Conservation (phyloP, 2,329 filamentous ascomycete genomes). For the Fusarium tanahbumbuense region DNA sequence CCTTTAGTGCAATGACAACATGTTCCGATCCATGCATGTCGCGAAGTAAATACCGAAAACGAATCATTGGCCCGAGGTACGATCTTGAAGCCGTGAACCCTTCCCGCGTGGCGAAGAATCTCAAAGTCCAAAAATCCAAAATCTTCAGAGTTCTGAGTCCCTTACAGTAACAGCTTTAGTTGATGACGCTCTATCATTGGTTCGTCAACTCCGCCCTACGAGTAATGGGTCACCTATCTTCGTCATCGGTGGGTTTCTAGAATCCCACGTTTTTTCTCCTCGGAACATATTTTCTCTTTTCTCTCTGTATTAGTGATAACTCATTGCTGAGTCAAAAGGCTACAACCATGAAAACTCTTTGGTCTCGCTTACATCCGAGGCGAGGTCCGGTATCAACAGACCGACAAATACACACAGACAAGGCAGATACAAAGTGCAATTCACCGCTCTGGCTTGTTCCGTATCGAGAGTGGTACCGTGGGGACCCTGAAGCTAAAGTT, state of each 20-base stretch:
- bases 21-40: constrained; percentile 8
- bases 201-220: constrained; percentile 3
- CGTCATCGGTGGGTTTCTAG: constrained; percentile 37
- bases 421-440: constrained; percentile 15
- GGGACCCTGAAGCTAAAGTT: constrained; percentile 39
- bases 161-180: constrained; percentile 1
- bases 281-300: not conserved
- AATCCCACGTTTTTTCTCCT: constrained; percentile 11
- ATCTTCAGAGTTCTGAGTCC: not conserved
- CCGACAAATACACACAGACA: constrained; percentile 19
- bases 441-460: constrained; percentile 36
- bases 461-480: constrained; percentile 35
- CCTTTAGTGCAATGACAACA: not conserved
- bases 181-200: constrained; percentile 17
- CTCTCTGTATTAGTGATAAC: not conserved
- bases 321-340: constrained; percentile 10
- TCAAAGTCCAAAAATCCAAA: constrained; percentile 7
- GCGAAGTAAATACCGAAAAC: constrained; percentile 7
- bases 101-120: constrained; percentile 26
- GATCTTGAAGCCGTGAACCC: not conserved
- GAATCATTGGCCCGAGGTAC: constrained; percentile 5
- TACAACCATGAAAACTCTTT: constrained; percentile 5
- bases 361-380: constrained; percentile 11
- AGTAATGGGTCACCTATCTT: constrained; percentile 32
- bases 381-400: constrained; percentile 17